Percentiles rank a stretch among this genome's conserved stretches.
Conservation (phyloP, 2,329 filamentous ascomycete genomes). For the Colletotrichum neosansevieriae region DNA sequence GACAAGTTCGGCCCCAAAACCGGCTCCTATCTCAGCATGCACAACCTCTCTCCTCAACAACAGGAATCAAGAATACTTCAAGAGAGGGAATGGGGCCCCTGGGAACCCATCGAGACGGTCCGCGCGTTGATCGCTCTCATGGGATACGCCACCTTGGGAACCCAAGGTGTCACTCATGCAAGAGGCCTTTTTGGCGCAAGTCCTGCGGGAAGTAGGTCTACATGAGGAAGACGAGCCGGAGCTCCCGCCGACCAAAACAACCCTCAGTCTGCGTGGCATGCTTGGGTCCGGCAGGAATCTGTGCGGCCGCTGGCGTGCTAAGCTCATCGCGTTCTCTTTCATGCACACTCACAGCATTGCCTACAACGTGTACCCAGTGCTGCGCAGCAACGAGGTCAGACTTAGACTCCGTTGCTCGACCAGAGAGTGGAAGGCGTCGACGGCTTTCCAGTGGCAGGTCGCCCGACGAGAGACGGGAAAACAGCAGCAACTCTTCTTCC, state of each 20-base stretch:
- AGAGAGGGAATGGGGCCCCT: conserved; percentile 40
- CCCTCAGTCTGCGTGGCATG: conserved; percentile 44
- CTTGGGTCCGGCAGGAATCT: conserved; percentile 50
- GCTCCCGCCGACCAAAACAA: conserved; percentile 13
- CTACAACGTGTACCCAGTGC: conserved; percentile 52
- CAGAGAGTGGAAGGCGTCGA: conserved; percentile 52
- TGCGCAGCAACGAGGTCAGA: conserved; percentile 52
- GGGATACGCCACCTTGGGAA: conserved; percentile 55
- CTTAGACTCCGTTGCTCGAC: conserved; percentile 52
- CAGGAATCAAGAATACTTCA: background rate
- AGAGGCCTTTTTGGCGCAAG: conserved; percentile 52
- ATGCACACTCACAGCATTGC: conserved; percentile 54
- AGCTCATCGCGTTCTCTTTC: conserved; percentile 54
- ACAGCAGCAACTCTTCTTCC: conserved; percentile 52
- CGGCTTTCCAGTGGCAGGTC: conserved; percentile 46
- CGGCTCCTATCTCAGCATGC: conserved; percentile 43
- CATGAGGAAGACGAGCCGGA: conserved; percentile 44
- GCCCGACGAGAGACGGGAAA: conserved; percentile 46
- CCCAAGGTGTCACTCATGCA: conserved; percentile 48
- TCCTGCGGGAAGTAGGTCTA: conserved; percentile 50
- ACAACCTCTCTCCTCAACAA: conserved; percentile 34
- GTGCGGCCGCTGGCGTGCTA: conserved; percentile 49
- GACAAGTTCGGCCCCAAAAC: conserved; percentile 45
- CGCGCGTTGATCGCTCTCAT: conserved; percentile 51
- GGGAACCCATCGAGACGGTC: conserved; percentile 50